phyloP scores from a whole-genome alignment of 2,329 filamentous ascomycete genomes.

The Cryphonectria japonica region DNA sequence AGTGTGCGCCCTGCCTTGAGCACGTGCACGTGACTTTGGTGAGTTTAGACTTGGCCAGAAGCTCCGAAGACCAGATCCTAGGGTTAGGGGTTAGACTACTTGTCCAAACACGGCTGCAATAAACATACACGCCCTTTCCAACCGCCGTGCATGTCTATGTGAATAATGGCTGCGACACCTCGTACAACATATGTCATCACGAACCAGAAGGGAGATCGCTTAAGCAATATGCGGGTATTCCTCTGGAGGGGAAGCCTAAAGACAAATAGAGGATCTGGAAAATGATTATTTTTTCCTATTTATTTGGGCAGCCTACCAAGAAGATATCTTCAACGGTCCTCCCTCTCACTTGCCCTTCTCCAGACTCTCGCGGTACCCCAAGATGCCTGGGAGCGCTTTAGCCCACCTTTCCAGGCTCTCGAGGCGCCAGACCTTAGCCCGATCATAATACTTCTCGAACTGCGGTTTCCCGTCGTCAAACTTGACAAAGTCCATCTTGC shows the following conservation, averaged over 20 bases:
- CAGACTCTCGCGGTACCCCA: constrained; percentile 17
- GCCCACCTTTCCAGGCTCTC: constrained; percentile 39
- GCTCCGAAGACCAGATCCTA: background rate
- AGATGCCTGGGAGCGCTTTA: constrained; percentile 33
- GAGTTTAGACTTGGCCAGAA: background rate
- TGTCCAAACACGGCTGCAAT: background rate
- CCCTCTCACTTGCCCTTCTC: constrained; percentile 5
- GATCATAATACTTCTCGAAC: constrained; percentile 43
- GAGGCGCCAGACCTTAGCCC: constrained; percentile 39
- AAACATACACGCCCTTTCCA: background rate
- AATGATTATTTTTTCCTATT: too few relatives aligned
- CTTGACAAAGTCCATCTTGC: constrained; percentile 44
- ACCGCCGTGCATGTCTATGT: background rate
- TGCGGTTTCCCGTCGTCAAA: constrained; percentile 42
- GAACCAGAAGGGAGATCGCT: too few relatives aligned
- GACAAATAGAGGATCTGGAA: background rate
- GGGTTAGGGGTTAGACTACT: background rate
- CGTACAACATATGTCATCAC: background rate
- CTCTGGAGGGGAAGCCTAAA: background rate
- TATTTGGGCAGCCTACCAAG: background rate
- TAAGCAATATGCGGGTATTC: background rate
- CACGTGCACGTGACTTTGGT: constrained; percentile 9
- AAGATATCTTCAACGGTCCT: background rate
- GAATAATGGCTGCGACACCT: too few relatives aligned
- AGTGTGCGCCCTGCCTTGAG: constrained; percentile 10